These are phyloP conservation scores for Serendipita sp. DNA, from an alignment of 768 basidiomycete species.

Conservation along the genomic window DNA sequence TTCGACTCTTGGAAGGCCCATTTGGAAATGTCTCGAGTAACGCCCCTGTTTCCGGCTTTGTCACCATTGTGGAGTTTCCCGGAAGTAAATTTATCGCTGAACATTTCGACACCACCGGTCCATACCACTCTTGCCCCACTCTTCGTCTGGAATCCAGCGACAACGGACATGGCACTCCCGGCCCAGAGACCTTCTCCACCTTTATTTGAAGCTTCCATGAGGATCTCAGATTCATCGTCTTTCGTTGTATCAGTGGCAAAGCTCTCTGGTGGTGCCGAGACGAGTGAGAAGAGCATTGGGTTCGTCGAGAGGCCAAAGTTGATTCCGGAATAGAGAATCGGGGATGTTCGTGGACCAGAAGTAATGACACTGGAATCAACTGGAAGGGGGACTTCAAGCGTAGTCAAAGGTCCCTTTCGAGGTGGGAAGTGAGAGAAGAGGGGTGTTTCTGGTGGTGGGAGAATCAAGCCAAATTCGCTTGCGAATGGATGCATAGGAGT, in stretches of 20 bases:
- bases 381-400: slow-evolving; percentile 35
- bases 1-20: slow-evolving; percentile 87
- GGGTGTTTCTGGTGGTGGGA: slow-evolving; percentile 68
- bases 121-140: slow-evolving; percentile 65
- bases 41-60: slow-evolving; percentile 57
- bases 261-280: slow-evolving; percentile 58
- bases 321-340: slow-evolving; percentile 64
- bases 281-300: slow-evolving; percentile 67
- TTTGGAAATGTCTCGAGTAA: slow-evolving; percentile 54
- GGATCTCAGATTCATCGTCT: slow-evolving; percentile 39
- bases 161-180: slow-evolving; percentile 57
- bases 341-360: slow-evolving; percentile 23
- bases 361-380: slow-evolving; percentile 26
- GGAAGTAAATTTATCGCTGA: slow-evolving; percentile 57
- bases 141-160: slow-evolving; percentile 77
- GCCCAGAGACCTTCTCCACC: slow-evolving; percentile 71
- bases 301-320: slow-evolving; percentile 49
- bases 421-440: slow-evolving; percentile 76
- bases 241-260: slow-evolving; percentile 37
- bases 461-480: slow-evolving; percentile 74
- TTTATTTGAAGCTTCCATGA: slow-evolving; percentile 56
- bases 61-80: slow-evolving; percentile 42
- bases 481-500: slow-evolving; percentile 62
- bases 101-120: slow-evolving; percentile 62
- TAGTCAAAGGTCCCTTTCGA: slow-evolving; percentile 41